Percentiles rank a stretch among this genome's conserved stretches.
These are phyloP conservation scores for Cercophora scortea DNA, from an alignment of 495 filamentous ascomycete species.

Conservation along the genomic window DNA sequence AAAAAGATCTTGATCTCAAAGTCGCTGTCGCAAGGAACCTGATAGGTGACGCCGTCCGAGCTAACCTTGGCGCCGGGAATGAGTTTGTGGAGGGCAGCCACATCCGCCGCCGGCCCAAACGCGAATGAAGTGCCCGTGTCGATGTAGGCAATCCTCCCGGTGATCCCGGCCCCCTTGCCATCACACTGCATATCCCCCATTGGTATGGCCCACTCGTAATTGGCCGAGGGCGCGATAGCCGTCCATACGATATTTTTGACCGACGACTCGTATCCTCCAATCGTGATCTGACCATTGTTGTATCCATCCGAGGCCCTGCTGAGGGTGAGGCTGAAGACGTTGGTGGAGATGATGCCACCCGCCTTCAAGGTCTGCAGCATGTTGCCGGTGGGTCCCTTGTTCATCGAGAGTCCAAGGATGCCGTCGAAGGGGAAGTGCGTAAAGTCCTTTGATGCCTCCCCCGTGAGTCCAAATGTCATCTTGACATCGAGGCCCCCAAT, in stretches of 20 bases:
- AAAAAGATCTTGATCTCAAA: slow-evolving; percentile 30
- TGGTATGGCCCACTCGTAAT: slow-evolving; percentile 58
- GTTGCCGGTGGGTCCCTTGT: slow-evolving; percentile 41
- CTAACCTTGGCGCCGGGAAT: slow-evolving; percentile 47
- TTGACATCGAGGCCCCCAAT: slow-evolving; percentile 55
- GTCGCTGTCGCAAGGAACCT: slow-evolving; percentile 63
- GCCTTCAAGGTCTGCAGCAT: slow-evolving; percentile 56
- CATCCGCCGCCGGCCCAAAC: slow-evolving; percentile 59
- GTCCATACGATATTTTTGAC: slow-evolving; percentile 60
- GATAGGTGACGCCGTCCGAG: slow-evolving; percentile 47
- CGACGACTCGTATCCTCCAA: slow-evolving; percentile 59
- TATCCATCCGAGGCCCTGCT: slow-evolving; percentile 52
- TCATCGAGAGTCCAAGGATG: slow-evolving; percentile 69
- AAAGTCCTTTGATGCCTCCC: slow-evolving; percentile 60
- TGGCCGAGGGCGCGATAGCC: slow-evolving; percentile 26
- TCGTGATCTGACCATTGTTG: slow-evolving; percentile 69
- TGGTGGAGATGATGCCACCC: slow-evolving; percentile 49
- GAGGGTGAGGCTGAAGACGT: slow-evolving; percentile 62
- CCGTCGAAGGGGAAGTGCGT: slow-evolving; percentile 72
- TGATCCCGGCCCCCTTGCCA: slow-evolving; percentile 43
- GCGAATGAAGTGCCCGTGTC: slow-evolving; percentile 78
- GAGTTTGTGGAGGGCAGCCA: slow-evolving; percentile 52
- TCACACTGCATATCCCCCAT: slow-evolving; percentile 55
- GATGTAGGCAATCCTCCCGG: slow-evolving; percentile 53
- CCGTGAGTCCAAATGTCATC: slow-evolving; percentile 62